Percentiles rank a stretch among this genome's conserved stretches.
phyloP scores from a whole-genome alignment of 2,329 filamentous ascomycete genomes.

The Hypoxylon sp. region DNA sequence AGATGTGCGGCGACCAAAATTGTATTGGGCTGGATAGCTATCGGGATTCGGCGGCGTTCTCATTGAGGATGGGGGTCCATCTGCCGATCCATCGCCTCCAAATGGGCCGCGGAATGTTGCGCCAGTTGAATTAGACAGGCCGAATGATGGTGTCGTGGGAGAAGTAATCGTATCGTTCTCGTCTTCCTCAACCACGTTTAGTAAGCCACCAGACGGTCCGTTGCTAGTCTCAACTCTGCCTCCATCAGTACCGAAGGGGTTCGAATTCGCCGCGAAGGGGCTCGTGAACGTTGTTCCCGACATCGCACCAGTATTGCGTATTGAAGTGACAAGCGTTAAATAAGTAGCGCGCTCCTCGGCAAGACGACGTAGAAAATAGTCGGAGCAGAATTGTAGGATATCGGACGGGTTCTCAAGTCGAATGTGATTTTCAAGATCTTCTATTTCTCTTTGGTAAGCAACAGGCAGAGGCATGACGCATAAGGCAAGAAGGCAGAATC shows the following conservation, averaged over 20 bases:
- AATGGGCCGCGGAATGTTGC: conserved; percentile 67
- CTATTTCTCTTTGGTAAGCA: conserved; percentile 73
- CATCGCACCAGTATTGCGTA: conserved; percentile 65
- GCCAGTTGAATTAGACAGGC: conserved; percentile 57
- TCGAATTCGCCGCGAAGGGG: conserved; percentile 75
- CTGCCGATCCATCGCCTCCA: conserved; percentile 64
- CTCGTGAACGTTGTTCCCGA: conserved; percentile 83
- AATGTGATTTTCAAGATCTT: conserved; percentile 74
- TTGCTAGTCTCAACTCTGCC: conserved; percentile 60
- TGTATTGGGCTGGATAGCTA: conserved; percentile 91
- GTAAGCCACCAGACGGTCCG: conserved; percentile 61
- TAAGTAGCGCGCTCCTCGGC: conserved; percentile 74
- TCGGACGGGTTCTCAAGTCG: conserved; percentile 71
- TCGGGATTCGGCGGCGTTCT: conserved; percentile 70
- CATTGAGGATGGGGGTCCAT: conserved; percentile 62
- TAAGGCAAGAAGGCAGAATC: conserved; percentile 19
- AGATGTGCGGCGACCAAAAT: conserved; percentile 91
- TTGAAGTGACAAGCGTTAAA: conserved; percentile 52
- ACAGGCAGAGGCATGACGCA: conserved; percentile 63
- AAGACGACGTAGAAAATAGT: conserved; percentile 76
- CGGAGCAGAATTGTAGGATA: conserved; percentile 78
- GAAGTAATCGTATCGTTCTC: conserved; percentile 83
- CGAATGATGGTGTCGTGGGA: conserved; percentile 76
- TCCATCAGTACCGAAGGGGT: conserved; percentile 77
- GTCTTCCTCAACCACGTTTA: conserved; percentile 82